phyloP scores from a whole-genome alignment of 2,329 filamentous ascomycete genomes.

The Aspergillus versicolor region DNA sequence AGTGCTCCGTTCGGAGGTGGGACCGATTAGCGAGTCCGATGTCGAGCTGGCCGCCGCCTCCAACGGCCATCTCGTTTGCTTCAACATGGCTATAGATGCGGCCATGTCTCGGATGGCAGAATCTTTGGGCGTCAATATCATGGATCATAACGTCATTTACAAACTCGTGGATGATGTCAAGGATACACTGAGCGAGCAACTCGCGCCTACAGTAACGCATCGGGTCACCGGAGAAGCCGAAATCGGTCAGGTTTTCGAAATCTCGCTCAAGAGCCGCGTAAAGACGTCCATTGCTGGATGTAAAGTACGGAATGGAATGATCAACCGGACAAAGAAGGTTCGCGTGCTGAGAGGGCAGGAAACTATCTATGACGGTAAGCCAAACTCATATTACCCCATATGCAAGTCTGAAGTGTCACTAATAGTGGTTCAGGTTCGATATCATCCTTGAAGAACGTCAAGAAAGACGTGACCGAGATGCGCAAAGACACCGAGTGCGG shows the following conservation, averaged over 20 bases:
- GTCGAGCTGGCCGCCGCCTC: conserved; percentile 82
- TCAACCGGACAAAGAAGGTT: conserved; percentile 64
- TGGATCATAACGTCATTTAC: conserved; percentile 73
- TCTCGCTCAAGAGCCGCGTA: conserved; percentile 70
- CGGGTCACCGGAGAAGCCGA: conserved; percentile 86
- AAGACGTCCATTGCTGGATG: conserved; percentile 81
- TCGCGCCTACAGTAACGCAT: conserved; percentile 65
- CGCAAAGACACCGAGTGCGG: conserved; percentile 93
- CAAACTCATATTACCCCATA: background rate
- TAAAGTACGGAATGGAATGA: conserved; percentile 76
- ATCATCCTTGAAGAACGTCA: conserved; percentile 81
- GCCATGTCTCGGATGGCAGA: conserved; percentile 70
- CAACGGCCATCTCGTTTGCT: conserved; percentile 75
- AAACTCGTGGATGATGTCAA: conserved; percentile 51
- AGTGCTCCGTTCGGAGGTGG: conserved; percentile 75
- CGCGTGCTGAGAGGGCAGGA: conserved; percentile 70
- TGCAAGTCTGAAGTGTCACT: background rate
- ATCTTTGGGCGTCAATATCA: conserved; percentile 68
- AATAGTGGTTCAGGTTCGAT: conserved; percentile 62
- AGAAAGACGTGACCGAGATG: conserved; percentile 88
- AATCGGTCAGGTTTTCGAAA: conserved; percentile 77
- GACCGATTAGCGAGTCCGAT: conserved; percentile 79
- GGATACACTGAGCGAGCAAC: conserved; percentile 64
- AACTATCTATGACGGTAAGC: conserved; percentile 77
- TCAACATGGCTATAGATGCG: conserved; percentile 72